Evolutionary conservation across 768 basidiomycete genomes (phyloP).

Genomic region (Fomitopsis serialis): DNA sequence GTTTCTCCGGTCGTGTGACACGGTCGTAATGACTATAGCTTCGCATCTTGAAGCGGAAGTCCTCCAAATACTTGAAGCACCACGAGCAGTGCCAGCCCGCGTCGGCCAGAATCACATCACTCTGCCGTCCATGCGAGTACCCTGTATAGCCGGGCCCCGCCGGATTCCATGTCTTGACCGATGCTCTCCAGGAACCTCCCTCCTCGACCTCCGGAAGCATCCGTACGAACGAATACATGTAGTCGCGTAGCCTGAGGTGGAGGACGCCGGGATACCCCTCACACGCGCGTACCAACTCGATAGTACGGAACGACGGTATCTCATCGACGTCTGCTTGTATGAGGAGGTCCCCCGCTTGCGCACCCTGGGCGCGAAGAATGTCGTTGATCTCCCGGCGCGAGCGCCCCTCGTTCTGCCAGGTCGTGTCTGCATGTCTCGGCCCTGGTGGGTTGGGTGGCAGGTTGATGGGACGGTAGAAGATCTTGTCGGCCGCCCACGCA

Average conservation of each 20-base stretch:
- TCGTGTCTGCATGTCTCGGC: neutral
- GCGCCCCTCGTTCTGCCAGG: slow-evolving; percentile 43
- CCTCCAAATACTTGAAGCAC: slow-evolving; percentile 55
- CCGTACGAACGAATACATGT: slow-evolving; percentile 43
- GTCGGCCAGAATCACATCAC: slow-evolving; percentile 47
- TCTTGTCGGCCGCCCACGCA: slow-evolving; percentile 45
- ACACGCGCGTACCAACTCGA: slow-evolving; percentile 47
- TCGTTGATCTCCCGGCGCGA: slow-evolving; percentile 46
- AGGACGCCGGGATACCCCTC: slow-evolving; percentile 42
- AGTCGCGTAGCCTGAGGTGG: slow-evolving; percentile 58
- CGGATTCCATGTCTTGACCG: slow-evolving; percentile 30
- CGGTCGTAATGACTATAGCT: slow-evolving; percentile 58
- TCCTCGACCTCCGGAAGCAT: slow-evolving; percentile 41
- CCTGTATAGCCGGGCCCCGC: slow-evolving; percentile 35
- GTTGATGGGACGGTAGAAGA: slow-evolving; percentile 42
- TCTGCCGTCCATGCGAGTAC: slow-evolving; percentile 47
- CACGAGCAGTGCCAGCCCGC: slow-evolving; percentile 69
- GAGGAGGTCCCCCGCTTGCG: slow-evolving; percentile 34
- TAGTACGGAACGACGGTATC: slow-evolving; percentile 47
- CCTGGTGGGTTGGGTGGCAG: slow-evolving; percentile 33
- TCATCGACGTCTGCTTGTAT: slow-evolving; percentile 64
- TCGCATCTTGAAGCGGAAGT: slow-evolving; percentile 54
- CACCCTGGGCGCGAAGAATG: slow-evolving; percentile 34
- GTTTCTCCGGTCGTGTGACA: slow-evolving; percentile 38
- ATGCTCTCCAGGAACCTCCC: slow-evolving; percentile 53